phyloP scores from a whole-genome alignment of 75 land plant species.

The Picea glauca region DNA sequence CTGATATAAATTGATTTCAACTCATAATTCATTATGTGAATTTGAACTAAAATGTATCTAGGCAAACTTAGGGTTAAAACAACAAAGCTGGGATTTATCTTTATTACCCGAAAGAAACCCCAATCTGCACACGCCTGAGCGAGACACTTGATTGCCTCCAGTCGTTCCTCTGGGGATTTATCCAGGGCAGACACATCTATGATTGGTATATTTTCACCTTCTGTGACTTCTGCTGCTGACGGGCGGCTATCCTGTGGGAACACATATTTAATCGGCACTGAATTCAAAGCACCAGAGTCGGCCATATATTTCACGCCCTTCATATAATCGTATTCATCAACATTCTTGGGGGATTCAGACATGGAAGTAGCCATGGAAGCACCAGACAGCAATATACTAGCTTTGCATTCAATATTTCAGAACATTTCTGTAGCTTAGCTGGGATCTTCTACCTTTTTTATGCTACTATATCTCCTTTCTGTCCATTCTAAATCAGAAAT shows the following conservation, averaged over 20 bases:
- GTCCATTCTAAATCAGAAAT: no score
- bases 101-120: constrained; percentile 74
- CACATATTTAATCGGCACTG: constrained; percentile 45
- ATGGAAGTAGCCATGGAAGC: neutral
- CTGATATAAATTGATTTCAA: no score
- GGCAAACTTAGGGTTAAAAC: no score
- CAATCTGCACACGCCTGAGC: constrained; percentile 54
- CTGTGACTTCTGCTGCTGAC: constrained; percentile 24
- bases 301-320: neutral
- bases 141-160: constrained; percentile 25
- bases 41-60: no score
- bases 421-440: no score
- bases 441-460: no score
- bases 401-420: no score
- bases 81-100: no score
- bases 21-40: no score
- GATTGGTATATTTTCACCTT: constrained; percentile 42
- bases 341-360: neutral
- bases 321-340: neutral
- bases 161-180: constrained; percentile 5
- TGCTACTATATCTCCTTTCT: no score
- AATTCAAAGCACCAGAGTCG: neutral
- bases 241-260: constrained; percentile 67
- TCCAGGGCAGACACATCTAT: constrained; percentile 46
- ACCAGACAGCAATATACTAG: neutral